phyloP scores from a whole-genome alignment of 2,329 filamentous ascomycete species.

The Penicillium sp. region DNA sequence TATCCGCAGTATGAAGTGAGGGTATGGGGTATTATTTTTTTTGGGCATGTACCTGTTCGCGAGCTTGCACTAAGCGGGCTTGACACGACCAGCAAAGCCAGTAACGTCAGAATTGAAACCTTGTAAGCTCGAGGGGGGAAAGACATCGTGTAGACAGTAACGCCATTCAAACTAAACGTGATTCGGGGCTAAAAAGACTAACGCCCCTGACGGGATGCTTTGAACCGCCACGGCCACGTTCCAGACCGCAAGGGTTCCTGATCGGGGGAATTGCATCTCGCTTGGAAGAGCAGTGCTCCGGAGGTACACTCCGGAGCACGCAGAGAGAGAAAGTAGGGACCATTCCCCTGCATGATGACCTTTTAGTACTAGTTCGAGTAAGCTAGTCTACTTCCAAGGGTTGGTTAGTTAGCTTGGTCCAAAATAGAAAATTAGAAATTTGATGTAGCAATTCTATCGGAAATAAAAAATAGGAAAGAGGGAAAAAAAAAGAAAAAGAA shows the following conservation, averaged over 20 bases:
- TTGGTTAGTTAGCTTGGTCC: conserved; percentile 3
- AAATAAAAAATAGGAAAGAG: not conserved
- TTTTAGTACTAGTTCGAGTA: not conserved
- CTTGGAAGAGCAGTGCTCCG: not conserved
- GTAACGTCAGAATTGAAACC: not conserved
- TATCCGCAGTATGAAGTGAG: not conserved
- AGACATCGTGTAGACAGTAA: not conserved
- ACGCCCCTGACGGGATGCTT: conserved; percentile 11
- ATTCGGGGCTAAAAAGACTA: not conserved
- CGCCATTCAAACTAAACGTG: not conserved
- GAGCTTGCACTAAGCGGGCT: not conserved
- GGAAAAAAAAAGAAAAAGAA: too few species aligned
- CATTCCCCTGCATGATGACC: conserved; percentile 8
- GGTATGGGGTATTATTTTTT: not conserved
- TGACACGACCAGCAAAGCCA: not conserved
- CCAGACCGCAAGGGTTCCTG: conserved; percentile 15
- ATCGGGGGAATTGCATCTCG: conserved; percentile 18
- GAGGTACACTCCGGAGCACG: not conserved
- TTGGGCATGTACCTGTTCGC: conserved; percentile 4
- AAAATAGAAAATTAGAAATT: conserved; percentile 7
- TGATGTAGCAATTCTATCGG: not conserved
- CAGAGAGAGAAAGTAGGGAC: not conserved
- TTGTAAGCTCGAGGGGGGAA: not conserved
- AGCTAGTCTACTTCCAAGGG: conserved; percentile 1
- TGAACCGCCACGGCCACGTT: conserved; percentile 20